Evolutionary conservation across 805 yeast species (phyloP), one percentile per base, ranked within the genome.

Genomic region (Saturnispora diversa): DNA sequence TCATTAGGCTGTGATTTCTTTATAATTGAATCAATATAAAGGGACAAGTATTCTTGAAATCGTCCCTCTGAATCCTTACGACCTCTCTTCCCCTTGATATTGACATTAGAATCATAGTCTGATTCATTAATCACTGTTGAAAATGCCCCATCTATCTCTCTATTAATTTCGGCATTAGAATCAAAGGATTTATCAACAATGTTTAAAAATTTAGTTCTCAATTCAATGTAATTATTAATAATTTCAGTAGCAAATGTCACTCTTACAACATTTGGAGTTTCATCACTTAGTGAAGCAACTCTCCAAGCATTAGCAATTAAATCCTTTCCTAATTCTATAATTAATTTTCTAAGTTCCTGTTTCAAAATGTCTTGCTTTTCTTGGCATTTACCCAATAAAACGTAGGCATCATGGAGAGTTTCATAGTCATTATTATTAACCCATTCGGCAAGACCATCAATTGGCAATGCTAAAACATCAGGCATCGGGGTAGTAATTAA

Each of bases 181-280:
- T 62, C 63, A 48, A 80, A 76, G 2, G 82, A 64, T 6, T 58
- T 55, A 19, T 63, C 59, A 22, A 76, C 58, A 2, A 87, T 63
- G 3, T 34, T 23, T 27, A 70, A 72, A 50, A 74, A 75, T 43
- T 74, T 74, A 5, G 61, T 63, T 48, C 73, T 78, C 43, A 75
- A 61, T 9, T 54, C 58, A 9, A 84, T 55, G 3, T 84, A 68
- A 22, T 70, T 65, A 32, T 73, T 73, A 8, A 84, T 70, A 90
- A 94, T 87, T 39, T 67, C 65, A 3, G 74, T 66, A 0, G 94
- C 92, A 49, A 70, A 72, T 37, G 65, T 62, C 7, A 78, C 31
- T 22, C 20, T 32, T 11, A 39, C 27, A 30, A 32, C 25, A 49
- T 52, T 19, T 43, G 37, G 22, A 38, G 4, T 28, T 35, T 19